phyloP scores from a whole-genome alignment of 345 rosid genomes.

The Citrus reticulata region DNA sequence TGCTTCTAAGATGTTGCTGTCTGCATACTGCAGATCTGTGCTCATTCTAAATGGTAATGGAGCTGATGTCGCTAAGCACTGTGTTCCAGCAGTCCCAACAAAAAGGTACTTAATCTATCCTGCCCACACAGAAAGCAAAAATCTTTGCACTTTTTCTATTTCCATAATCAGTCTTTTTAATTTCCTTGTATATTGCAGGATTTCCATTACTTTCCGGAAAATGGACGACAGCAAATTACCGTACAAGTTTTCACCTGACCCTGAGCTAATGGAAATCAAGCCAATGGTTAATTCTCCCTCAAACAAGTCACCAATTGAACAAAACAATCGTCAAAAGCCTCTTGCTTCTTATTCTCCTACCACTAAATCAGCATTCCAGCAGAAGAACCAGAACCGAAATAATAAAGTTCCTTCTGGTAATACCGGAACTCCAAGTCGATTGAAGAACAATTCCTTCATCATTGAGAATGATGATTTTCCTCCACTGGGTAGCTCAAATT shows the following conservation, averaged over 20 bases:
- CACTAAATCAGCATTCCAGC: not conserved
- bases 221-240: conserved; percentile 41
- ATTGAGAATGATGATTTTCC: conserved; percentile 16
- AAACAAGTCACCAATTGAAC: not conserved
- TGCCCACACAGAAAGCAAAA: too few species aligned
- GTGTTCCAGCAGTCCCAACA: conserved; percentile 61
- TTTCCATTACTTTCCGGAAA: conserved; percentile 40
- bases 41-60: conserved; percentile 59
- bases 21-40: conserved; percentile 46
- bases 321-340: not conserved
- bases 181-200: conserved; percentile 14
- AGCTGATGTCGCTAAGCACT: conserved; percentile 65
- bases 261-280: conserved; percentile 26
- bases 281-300: conserved; percentile 14
- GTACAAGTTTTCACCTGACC: conserved; percentile 22
- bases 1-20: not conserved
- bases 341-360: not conserved
- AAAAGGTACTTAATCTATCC: conserved; percentile 30
- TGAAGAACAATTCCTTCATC: not conserved
- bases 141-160: not conserved
- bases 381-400: not conserved
- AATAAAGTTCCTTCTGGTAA: not conserved
- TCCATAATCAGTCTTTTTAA: not conserved
- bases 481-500: conserved; percentile 13
- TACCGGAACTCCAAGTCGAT: not conserved